Evolutionary conservation across 1,139 yeast species (phyloP), one percentile per base, ranked within the genome.

Genomic region (Pichiaceae sp.): DNA sequence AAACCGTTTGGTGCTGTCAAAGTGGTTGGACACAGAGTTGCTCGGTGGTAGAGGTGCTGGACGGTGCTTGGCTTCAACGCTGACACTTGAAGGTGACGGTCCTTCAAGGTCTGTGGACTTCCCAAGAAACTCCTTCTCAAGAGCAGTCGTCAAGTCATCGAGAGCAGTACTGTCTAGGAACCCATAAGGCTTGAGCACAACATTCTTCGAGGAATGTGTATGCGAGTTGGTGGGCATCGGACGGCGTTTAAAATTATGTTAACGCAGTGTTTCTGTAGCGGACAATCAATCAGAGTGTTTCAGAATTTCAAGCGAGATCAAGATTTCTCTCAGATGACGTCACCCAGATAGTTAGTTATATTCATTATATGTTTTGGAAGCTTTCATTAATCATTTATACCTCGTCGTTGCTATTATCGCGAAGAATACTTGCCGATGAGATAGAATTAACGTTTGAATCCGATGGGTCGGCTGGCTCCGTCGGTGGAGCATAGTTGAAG

Each of bases 401-500:
- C n/a, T n/a, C n/a, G n/a, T n/a, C n/a, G n/a, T n/a, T n/a, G n/a
- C n/a, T n/a, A n/a, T n/a, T n/a, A n/a, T n/a, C n/a, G n/a, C n/a
- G n/a, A n/a, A n/a, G n/a, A n/a, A n/a, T n/a, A n/a, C n/a, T n/a
- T n/a, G n/a, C n/a, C n/a, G n/a, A n/a, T n/a, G n/a, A n/a, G n/a
- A n/a, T n/a, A n/a, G n/a, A n/a, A n/a, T n/a, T n/a, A n/a, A n/a
- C n/a, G n/a, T n/a, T n/a, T n/a, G n/a, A n/a, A n/a, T n/a, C n/a
- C n/a, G n/a, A n/a, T n/a, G n/a, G n/a, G n/a, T n/a, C n/a, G n/a
- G n/a, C n/a, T n/a, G n/a, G n/a, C n/a, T 17, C 23, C 11, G 29
- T 8, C 17, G 35, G 14, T 9, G 34, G 19, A 9, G 46, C 38
- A 35, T 48, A 48, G 26, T 47, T 48, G 44, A 50, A 45, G 34